phyloP scores from a whole-genome alignment of 176 grass and related monocot species.

The Eleusine coracana region DNA sequence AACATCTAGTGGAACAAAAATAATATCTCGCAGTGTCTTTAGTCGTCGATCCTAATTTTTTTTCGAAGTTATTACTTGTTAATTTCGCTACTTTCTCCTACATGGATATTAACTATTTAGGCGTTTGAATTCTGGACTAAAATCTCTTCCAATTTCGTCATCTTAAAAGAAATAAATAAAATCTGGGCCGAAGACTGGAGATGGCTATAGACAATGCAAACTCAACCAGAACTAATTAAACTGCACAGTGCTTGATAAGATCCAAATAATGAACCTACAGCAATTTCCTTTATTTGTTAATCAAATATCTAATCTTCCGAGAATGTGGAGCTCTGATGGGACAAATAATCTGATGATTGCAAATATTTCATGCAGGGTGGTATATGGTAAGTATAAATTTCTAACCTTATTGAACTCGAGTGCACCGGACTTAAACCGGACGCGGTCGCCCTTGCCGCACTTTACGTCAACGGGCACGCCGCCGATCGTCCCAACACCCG shows the following conservation, averaged over 20 bases:
- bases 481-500: conserved; percentile 57
- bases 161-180: background rate
- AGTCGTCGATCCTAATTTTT: too few relatives aligned
- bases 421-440: conserved; percentile 76
- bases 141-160: background rate
- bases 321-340: background rate
- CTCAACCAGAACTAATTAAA: background rate
- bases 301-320: background rate
- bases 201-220: background rate
- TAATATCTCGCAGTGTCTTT: too few relatives aligned
- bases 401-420: conserved; percentile 84
- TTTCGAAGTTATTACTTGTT: too few relatives aligned
- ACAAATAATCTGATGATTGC: background rate
- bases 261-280: too few relatives aligned
- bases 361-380: background rate
- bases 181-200: background rate
- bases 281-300: background rate
- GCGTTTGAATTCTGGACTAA: background rate
- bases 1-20: background rate
- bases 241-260: too few relatives aligned
- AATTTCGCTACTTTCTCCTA: background rate
- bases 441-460: conserved; percentile 88
- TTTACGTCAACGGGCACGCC: conserved; percentile 72
- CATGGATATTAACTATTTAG: background rate
- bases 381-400: background rate